Base-by-base conservation (phyloP, 2,329 filamentous ascomycete species). In the Sporothrix inflata region DNA sequence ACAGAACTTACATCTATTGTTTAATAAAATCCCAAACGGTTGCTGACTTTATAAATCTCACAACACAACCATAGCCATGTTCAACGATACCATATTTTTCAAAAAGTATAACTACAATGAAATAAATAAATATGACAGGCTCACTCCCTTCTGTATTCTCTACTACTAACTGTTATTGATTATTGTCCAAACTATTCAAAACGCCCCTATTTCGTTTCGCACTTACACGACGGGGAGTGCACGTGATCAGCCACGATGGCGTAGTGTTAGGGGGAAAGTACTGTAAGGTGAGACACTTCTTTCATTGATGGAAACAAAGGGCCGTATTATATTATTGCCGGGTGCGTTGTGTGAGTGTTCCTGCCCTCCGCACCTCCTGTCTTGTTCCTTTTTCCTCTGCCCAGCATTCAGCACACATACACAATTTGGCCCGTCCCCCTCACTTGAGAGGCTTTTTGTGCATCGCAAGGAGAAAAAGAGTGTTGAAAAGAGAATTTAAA, bases 231-330 rank as follows among this genome's bases (percentile, higher is more conserved):
- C 12, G 42, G 19, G 12, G 2, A n/a, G 2, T 16, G n/a, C 51
- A 45, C 68, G 79, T 47, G 67, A 84, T 38, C 16, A 68, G 30
- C 38, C 65, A 68, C 65, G 65, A 38, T 14, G 5, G 38, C 12
- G 38, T 4, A 11, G 4, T 63, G 2, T 21, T 45, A 21, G 8
- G 1, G 3, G 11, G 24, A 4, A 30, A 9, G 57, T 5, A 40
- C 9, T 42, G 34, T 63, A 63, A 63, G n/a, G 38, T 42, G 38
- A 63, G 38, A 40, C 45, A 67, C 27, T 21, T 24, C 19, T 68
- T 51, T 53, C 45, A 68, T 40, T 53, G 47, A 68, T 49, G 45
- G 47, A 53, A 40, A 49, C 63, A 66, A 49, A 49, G 42, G 19
- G 14, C 24, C 63, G 24, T 21, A 49, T 65, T 42, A 24, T 47